A percentile compares a stretch with the other conserved stretches of the same genome.
These are phyloP conservation scores for Tuctoria greenei DNA, from an alignment of 176 grass and related monocot species.

Conservation along the genomic window DNA sequence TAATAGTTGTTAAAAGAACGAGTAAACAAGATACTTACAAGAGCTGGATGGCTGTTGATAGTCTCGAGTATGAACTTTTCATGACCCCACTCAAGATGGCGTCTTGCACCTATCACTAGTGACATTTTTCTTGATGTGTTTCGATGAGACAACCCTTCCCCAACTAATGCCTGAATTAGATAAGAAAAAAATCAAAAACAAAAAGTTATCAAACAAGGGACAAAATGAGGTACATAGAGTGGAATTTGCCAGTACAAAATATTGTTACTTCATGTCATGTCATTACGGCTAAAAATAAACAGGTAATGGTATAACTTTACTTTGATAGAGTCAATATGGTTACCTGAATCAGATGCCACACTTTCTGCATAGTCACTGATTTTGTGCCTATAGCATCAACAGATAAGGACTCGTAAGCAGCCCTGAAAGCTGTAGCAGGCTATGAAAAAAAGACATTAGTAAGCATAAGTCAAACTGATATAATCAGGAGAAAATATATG, in stretches of 20 bases:
- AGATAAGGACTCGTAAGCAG: constrained; percentile 73
- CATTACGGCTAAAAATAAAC: neutral
- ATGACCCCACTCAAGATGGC: constrained; percentile 96
- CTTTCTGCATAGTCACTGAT: constrained; percentile 93
- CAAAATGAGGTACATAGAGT: constrained; percentile 19
- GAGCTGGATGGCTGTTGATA: constrained; percentile 72
- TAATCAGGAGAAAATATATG: neutral
- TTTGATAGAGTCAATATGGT: neutral
- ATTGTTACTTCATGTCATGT: neutral
- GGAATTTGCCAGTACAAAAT: neutral
- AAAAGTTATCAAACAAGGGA: constrained; percentile 19
- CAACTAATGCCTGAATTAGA: constrained; percentile 77
- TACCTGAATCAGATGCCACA: constrained; percentile 96
- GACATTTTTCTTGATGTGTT: constrained; percentile 83
- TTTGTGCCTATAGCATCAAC: constrained; percentile 65
- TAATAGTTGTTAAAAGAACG: constrained; percentile 6
- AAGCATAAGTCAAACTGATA: constrained; percentile 18
- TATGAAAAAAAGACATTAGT: constrained; percentile 56
- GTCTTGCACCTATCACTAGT: constrained; percentile 79
- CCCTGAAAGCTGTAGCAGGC: constrained; percentile 73
- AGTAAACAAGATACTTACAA: constrained; percentile 54
- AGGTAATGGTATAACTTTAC: neutral
- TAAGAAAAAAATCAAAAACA: constrained; percentile 17
- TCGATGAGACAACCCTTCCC: constrained; percentile 52
- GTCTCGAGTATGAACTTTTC: constrained; percentile 94